A percentile compares a stretch with the other conserved stretches of the same genome.
phyloP scores from a whole-genome alignment of 2,329 filamentous ascomycete species.

The Chrysosporium keratinophilum region DNA sequence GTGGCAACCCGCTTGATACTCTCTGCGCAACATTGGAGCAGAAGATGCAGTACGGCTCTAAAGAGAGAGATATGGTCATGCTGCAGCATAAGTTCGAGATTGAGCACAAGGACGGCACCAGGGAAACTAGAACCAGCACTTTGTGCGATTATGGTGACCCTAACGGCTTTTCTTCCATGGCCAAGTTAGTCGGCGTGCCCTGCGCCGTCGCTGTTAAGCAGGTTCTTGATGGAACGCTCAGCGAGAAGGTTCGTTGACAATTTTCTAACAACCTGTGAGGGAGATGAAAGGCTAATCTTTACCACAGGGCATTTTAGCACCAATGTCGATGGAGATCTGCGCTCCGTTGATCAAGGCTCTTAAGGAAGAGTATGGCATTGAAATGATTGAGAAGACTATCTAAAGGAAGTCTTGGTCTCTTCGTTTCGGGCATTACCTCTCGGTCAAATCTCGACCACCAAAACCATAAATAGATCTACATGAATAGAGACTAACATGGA shows the following conservation, averaged over 20 bases:
- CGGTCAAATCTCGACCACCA: background rate
- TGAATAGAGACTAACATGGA: background rate
- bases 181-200: constrained; percentile 66
- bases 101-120: constrained; percentile 66
- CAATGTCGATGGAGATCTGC: constrained; percentile 62
- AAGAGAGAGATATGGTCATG: constrained; percentile 75
- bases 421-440: background rate
- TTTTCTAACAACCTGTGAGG: background rate
- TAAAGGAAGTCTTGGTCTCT: constrained; percentile 18
- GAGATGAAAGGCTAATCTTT: constrained; percentile 3
- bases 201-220: constrained; percentile 66
- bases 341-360: constrained; percentile 66
- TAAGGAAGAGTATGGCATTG: constrained; percentile 65
- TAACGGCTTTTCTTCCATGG: constrained; percentile 73
- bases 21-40: constrained; percentile 78
- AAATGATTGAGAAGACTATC: constrained; percentile 57
- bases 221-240: constrained; percentile 64
- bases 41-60: constrained; percentile 80
- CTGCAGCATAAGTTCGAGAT: constrained; percentile 59
- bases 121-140: constrained; percentile 69
- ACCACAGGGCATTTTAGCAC: constrained; percentile 56
- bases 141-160: constrained; percentile 73
- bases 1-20: constrained; percentile 77
- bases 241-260: constrained; percentile 42
- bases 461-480: background rate